phyloP scores from a whole-genome alignment of 441 rosid genomes.

The Cnidoscolus chayamansa region DNA sequence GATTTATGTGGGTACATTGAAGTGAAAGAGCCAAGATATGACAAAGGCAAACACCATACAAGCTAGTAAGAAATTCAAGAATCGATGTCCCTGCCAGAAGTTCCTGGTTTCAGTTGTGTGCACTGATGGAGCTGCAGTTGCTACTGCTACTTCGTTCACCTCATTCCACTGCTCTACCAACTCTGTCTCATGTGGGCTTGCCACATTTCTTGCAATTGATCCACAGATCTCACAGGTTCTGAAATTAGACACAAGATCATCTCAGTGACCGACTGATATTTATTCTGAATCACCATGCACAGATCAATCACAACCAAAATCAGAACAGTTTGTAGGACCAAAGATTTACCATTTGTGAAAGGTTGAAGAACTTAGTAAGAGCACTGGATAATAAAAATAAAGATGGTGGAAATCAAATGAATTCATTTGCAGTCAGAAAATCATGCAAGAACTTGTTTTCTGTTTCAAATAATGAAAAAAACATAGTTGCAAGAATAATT shows the following conservation, averaged over 20 bases:
- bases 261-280: background rate
- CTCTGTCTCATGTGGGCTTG: conserved; percentile 33
- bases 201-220: conserved; percentile 45
- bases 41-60: conserved; percentile 61
- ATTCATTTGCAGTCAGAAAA: background rate
- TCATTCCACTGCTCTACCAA: conserved; percentile 31
- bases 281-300: background rate
- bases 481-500: background rate
- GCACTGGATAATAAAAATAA: background rate
- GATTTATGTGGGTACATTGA: conserved; percentile 40
- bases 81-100: conserved; percentile 51
- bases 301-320: background rate
- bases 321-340: background rate
- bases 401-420: background rate
- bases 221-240: conserved; percentile 77
- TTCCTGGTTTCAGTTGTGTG: conserved; percentile 28
- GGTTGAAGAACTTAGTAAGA: background rate
- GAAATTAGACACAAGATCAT: conserved; percentile 13
- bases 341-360: background rate
- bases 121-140: conserved; percentile 16
- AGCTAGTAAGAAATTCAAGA: conserved; percentile 52
- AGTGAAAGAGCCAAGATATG: conserved; percentile 57
- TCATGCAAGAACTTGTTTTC: background rate
- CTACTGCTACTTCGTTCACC: conserved; percentile 21
- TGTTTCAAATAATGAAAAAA: background rate